These are phyloP conservation scores for Nitzschia sp. DNA, from an alignment of 108 stramenopile species.

Conservation along the genomic window DNA sequence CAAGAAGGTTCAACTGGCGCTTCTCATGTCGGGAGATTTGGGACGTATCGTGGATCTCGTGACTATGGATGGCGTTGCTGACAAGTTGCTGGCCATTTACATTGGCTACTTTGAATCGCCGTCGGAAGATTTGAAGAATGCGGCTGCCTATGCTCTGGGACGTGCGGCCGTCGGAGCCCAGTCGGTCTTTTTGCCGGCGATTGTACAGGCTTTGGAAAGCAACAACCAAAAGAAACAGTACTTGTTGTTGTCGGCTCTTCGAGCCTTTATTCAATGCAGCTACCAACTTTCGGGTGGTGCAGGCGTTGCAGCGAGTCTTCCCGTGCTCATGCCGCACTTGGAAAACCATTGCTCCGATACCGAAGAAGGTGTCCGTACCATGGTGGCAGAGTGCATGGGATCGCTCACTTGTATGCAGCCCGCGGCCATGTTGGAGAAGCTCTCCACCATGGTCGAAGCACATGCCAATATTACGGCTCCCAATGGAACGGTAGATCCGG, in stretches of 20 bases:
- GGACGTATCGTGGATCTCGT: conserved; percentile 83
- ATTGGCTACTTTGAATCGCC: conserved; percentile 75
- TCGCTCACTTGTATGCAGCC: conserved; percentile 83
- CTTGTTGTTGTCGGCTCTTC: conserved; percentile 88
- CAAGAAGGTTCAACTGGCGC: conserved; percentile 67
- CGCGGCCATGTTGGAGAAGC: conserved; percentile 59
- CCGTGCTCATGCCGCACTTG: conserved; percentile 83
- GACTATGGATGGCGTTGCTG: conserved; percentile 43
- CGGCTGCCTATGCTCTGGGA: conserved; percentile 93
- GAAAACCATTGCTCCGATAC: conserved; percentile 65
- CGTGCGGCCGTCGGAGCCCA: conserved; percentile 85
- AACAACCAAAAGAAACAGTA: conserved; percentile 89
- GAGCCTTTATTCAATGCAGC: conserved; percentile 93
- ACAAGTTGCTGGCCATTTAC: conserved; percentile 62
- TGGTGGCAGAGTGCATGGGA: conserved; percentile 97
- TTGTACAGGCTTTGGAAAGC: conserved; percentile 81
- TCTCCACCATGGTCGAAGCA: conserved; percentile 46
- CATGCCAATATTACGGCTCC: conserved; percentile 42
- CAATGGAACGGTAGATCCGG: conserved; percentile 37
- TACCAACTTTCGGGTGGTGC: conserved; percentile 51
- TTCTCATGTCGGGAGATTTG: conserved; percentile 90
- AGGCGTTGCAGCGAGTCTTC: conserved; percentile 50
- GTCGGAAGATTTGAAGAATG: conserved; percentile 92
- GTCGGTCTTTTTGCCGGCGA: conserved; percentile 76
- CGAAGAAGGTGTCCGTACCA: conserved; percentile 94